phyloP scores from a whole-genome alignment of 202 grass and related monocot genomes.

The Setaria italica region DNA sequence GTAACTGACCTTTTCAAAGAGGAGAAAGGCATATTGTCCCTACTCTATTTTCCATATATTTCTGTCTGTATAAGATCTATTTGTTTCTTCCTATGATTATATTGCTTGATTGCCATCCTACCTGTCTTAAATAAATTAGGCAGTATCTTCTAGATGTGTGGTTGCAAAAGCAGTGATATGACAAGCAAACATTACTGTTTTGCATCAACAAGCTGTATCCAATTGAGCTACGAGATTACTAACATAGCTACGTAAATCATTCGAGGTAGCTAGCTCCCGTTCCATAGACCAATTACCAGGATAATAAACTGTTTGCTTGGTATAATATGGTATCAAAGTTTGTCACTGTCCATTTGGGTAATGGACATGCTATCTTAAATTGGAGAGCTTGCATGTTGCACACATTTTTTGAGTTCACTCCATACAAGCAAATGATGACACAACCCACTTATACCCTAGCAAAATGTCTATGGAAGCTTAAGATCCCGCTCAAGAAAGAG shows the following conservation, averaged over 20 bases:
- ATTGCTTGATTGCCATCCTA: neutral
- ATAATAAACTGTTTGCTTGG: too few species aligned
- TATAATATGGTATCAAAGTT: too few species aligned
- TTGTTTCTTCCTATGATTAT: neutral
- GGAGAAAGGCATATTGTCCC: neutral
- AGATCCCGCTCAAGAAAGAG: too few species aligned
- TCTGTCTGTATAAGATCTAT: neutral
- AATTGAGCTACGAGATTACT: neutral
- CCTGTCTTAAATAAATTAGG: neutral
- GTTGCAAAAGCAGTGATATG: neutral
- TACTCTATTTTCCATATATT: neutral
- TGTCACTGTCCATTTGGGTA: too few species aligned
- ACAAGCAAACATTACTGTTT: neutral
- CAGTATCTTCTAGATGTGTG: neutral
- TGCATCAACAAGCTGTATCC: neutral
- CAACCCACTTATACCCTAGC: neutral
- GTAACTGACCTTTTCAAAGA: neutral
- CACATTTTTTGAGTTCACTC: too few species aligned
- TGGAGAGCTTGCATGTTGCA: too few species aligned
- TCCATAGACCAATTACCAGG: too few species aligned
- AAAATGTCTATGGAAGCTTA: neutral
- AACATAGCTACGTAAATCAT: neutral
- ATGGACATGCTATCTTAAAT: too few species aligned
- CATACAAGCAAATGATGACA: neutral
- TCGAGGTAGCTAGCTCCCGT: too few species aligned